phyloP scores from a whole-genome alignment of 129 eudicot genomes.

The Ambrosia trifida region DNA sequence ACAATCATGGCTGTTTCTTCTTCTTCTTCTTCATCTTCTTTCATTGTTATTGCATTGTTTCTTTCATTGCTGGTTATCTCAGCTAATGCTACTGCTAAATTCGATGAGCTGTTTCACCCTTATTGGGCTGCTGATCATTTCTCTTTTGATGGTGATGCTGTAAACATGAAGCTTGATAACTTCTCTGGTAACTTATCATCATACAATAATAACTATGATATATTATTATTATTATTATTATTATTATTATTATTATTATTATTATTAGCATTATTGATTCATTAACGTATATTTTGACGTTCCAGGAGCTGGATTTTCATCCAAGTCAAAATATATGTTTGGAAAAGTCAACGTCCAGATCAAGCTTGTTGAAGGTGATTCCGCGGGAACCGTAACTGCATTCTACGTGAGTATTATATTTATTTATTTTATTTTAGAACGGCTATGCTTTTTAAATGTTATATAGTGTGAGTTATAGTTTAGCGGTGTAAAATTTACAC shows the following conservation, averaged over 20 bases:
- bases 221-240: no score
- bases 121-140: conserved; percentile 89
- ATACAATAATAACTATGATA: no score
- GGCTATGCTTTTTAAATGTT: no score
- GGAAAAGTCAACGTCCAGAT: conserved; percentile 87
- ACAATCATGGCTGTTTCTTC: neutral
- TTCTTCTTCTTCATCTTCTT: conserved; percentile 19
- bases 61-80: conserved; percentile 2
- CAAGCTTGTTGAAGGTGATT: conserved; percentile 91
- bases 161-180: conserved; percentile 86
- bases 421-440: no score
- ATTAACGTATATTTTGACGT: no score
- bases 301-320: conserved; percentile 97
- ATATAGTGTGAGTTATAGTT: no score
- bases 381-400: conserved; percentile 99
- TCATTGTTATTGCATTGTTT: neutral
- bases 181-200: conserved; percentile 72
- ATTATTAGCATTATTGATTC: no score
- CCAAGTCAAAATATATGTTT: conserved; percentile 87
- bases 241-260: no score
- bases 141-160: conserved; percentile 61
- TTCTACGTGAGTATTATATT: conserved; percentile 60
- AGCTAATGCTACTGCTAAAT: conserved; percentile 47
- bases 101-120: conserved; percentile 73
- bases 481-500: no score